Evolutionary conservation across 2,329 filamentous ascomycete species (phyloP).

Genomic region (Microdochium bolleyi): DNA sequence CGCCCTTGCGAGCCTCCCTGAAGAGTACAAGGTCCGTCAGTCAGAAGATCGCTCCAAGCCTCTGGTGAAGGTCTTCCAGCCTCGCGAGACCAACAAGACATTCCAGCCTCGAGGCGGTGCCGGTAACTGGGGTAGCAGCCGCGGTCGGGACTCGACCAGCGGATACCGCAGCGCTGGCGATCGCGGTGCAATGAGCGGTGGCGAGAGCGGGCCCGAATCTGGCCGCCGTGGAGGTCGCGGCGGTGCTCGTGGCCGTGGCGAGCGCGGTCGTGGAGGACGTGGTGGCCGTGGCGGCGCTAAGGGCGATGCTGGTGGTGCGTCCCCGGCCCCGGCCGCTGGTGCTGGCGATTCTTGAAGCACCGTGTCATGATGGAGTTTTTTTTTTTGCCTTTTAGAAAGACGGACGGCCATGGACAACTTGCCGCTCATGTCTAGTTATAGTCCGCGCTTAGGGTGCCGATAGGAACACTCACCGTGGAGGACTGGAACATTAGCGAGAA

Average conservation of each 20-base stretch:
- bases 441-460: too few species aligned
- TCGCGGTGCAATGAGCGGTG: conserved; percentile 53
- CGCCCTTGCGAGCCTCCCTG: conserved; percentile 66
- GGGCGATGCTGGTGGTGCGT: conserved; percentile 48
- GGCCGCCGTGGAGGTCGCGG: conserved; percentile 46
- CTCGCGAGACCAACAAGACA: conserved; percentile 47
- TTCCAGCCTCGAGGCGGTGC: conserved; percentile 55
- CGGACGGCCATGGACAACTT: too few species aligned
- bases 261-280: conserved; percentile 46
- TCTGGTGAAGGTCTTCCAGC: conserved; percentile 75
- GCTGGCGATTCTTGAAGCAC: conserved; percentile 29
- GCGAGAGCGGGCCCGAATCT: conserved; percentile 61
- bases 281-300: conserved; percentile 47
- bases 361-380: not conserved
- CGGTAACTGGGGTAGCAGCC: conserved; percentile 59
- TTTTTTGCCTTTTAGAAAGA: too few species aligned
- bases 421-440: too few species aligned
- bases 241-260: conserved; percentile 44
- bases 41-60: conserved; percentile 71
- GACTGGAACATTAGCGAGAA: too few species aligned
- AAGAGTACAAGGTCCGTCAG: conserved; percentile 66
- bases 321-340: conserved; percentile 41
- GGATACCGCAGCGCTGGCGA: conserved; percentile 83
- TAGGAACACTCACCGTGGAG: too few species aligned
- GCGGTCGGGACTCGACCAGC: conserved; percentile 52